Evolutionary conservation across 2,329 filamentous ascomycete species (phyloP), one percentile per base, ranked within the genome.

Genomic region (Botrytis sinoallii): DNA sequence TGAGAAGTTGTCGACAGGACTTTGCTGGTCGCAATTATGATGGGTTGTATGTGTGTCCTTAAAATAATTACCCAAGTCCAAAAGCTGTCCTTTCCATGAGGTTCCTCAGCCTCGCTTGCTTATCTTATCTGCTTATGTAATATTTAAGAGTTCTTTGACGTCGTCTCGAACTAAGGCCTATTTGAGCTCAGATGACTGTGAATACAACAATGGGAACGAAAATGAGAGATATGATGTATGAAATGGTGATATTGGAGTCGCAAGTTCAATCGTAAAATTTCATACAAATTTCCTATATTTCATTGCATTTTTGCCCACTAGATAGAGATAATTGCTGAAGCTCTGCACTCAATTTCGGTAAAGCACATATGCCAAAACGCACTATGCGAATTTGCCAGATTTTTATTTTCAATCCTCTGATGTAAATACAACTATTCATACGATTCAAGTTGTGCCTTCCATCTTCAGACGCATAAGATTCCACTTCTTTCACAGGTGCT

Each of bases 51-150:
- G 46, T 67, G 65, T 67, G 32, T 68, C 46, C 67, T 69, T 18
- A 40, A 46, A 18, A 48, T 66, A n/a, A 29, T 48, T 14, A 25
- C 22, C 25, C 35, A 40, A 44, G 38, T 44, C 42, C 38, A 63
- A 59, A 59, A 70, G 52, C 57, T 70, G 57, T 70, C 68, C 52
- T 70, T 46, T 70, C 68, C 10, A 29, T 42, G 10, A 61, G 10
- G 20, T 70, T 25, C 65, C 48, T 72, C 46, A 67, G 44, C 40
- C 29, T 63, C 42, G 44, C 46, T 61, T 44, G 65, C 52, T 55
- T 48, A 63, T 63, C 25, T 7, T 18, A 40, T 40, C 22, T 29
- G 52, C 52, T 57, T 57, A 57, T 29, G 52, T 57, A 57, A 55
- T 55, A 16, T n/a, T 55, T n/a, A 12, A n/a, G 48, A n/a, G 25